Conservation (phyloP, 1,284 basidiomycete genomes). For the Pholiota adiposa region DNA sequence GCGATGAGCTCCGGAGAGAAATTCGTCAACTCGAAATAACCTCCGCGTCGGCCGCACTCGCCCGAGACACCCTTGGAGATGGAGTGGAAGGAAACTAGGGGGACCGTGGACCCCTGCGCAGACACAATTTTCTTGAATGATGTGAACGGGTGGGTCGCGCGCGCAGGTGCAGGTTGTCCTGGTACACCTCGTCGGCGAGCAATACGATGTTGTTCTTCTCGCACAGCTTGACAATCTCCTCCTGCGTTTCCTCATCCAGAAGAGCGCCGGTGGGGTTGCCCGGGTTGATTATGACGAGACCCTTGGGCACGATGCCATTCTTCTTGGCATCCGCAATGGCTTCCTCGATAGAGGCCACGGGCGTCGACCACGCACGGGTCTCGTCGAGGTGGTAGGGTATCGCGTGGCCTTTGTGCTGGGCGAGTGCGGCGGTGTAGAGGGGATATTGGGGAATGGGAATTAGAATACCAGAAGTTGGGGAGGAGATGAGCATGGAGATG, state of each 20-base stretch:
- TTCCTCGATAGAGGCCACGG: constrained; percentile 67
- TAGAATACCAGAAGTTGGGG: constrained; percentile 74
- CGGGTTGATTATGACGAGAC: constrained; percentile 94
- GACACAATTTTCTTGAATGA: constrained; percentile 91
- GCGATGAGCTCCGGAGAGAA: constrained; percentile 63
- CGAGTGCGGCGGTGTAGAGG: constrained; percentile 93
- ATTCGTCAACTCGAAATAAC: constrained; percentile 76
- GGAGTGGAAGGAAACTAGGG: constrained; percentile 93
- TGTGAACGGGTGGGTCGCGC: constrained; percentile 72
- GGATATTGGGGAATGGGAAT: constrained; percentile 99
- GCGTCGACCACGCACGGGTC: constrained; percentile 84
- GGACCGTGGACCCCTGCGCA: constrained; percentile 64
- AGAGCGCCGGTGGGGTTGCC: constrained; percentile 94
- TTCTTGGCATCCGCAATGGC: constrained; percentile 71
- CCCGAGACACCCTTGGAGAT: constrained; percentile 95
- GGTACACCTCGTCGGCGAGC: constrained; percentile 96
- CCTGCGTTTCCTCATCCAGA: constrained; percentile 73
- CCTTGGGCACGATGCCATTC: constrained; percentile 73
- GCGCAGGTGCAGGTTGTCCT: constrained; percentile 83
- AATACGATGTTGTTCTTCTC: constrained; percentile 86
- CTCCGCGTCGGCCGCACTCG: constrained; percentile 92
- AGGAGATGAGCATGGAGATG: constrained; percentile 80
- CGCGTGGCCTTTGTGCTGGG: constrained; percentile 81
- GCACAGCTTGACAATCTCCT: constrained; percentile 78
- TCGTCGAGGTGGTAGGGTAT: constrained; percentile 93